Evolutionary conservation across 2,329 filamentous ascomycete species (phyloP), one percentile per base, ranked within the genome.

Genomic region (Drechslerella dactyloides): DNA sequence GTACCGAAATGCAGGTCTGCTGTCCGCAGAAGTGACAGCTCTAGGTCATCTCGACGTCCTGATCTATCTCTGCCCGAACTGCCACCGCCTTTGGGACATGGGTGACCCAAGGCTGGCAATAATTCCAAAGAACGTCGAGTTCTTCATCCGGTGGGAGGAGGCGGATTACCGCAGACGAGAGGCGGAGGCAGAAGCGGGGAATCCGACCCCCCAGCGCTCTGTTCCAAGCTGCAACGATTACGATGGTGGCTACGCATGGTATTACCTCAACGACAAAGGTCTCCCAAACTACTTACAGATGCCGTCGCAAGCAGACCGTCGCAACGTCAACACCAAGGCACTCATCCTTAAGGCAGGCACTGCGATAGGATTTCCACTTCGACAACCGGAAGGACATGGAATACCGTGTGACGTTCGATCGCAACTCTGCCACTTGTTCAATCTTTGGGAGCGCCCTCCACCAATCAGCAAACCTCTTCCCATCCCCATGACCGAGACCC

Each of bases 391-490:
- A 5, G 44, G 19, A 21, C 15, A 48, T 48, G 44, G 15, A 19
- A 21, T 48, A 10, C 17, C 44, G 8, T 4, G 17, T 19, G 8
- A 19, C 5, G 19, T 23, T 21, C 44, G 44, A 10, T 3, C 44
- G 2, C 15, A 48, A 21, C 15, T 23, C n/a, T 21, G 44, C 19
- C n/a, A 21, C 6, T 23, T 48, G 17, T 23, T 48, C 44, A 48
- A 48, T 48, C 17, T 48, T 10, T 48, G 44, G 44, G n/a, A 48
- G 17, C 44, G 44, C 15, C 44, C 44, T 48, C 44, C 44, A 21
- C 44, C 44, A 21, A 48, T 48, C 5, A 15, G 13, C 40, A 15
- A 17, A 17, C 40, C 4, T 15, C 5, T 13, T 44, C 13, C 40
- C 40, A 17, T 17, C 17, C 11, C 13, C 5, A 44, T 4, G 13